Base-by-base conservation (phyloP, 345 rosid genomes). In the Aquilaria malaccensis region DNA sequence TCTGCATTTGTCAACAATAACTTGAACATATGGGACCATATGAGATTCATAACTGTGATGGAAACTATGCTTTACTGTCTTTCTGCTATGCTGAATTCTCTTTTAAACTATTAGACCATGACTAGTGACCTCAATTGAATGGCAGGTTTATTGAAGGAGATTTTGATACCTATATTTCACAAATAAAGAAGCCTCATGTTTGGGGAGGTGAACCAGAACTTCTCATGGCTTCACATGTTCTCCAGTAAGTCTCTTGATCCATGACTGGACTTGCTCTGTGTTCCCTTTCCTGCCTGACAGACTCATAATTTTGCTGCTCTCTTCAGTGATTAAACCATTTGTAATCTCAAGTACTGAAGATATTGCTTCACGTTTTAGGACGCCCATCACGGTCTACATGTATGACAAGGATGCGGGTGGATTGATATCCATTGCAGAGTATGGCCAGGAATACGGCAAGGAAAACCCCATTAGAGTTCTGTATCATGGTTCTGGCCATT, bases 121-220 rank as follows among this genome's bases (percentile, higher is more conserved):
- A 59, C 10, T 64, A 15, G 65, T 30, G 52, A 41, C 41, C 68
- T 66, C 31, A 58, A 61, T 60, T 59, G 67, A 57, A 62, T 56
- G 48, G 54, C 83, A 94, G 99, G 99, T 94, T 94, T 72, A 72
- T 94, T 50, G 97, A 90, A 81, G 99, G 99, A 52, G 87, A 94
- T 76, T 94, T 94, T 54, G 87, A 90, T 64, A 73, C 84, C 3
- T 90, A 94, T 55, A 89, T 94, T 10, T 69, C 78, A 9, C 83
- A 78, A 48, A 94, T 90, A 46, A 78, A 92, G 77, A 77, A 88
- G 82, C 91, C 96, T 15, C 90, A 87, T 47, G 85, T 87, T 45
- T 94, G 99, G 99, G 99, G 99, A 52, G 99, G 99, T 67, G 99
- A 94, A 72, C 99, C 97, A 29, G 97, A 94, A 71, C 78, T 94